Base-by-base conservation (phyloP, 2,329 filamentous ascomycete genomes). In the Huntiella decipiens region DNA sequence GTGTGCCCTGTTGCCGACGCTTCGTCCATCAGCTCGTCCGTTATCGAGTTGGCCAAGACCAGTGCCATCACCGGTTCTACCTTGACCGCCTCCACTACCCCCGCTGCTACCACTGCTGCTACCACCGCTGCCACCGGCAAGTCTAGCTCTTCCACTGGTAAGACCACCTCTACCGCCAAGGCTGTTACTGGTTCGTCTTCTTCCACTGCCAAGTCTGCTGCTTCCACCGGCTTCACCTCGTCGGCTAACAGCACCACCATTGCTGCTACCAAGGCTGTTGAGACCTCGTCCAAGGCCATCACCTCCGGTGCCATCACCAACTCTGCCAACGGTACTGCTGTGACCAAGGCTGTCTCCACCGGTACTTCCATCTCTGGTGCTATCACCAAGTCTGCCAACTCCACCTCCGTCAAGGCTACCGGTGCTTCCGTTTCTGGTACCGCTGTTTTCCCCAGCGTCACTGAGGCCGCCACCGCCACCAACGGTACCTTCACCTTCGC, bases 1-100 rank as follows among this genome's bases (percentile, higher is more conserved):
- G 58, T 69, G 52, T 69, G 67, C 61, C 66, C 67, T 51, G 60
- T 68, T 49, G 52, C 59, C 32, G 63, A 64, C 41, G 63, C 43
- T 22, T 12, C 12, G 15, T 13, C 13, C 50, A 62, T 66, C 58
- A 62, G 63, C 19, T 60, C 62, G 31, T 58, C 62, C 32, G 47
- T 66, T 51, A 54, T 66, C 37, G 53, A 54, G 7, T 48, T 58
- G 49, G 58, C 61, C 48, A 54, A 58, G 44, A 56, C 61, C 48
- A 61, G 58, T 51, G 54, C 56, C 41, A 57, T 62, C 51, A 57
- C 56, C 50, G 65, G 63, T 53, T 56, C 58, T 43, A 63, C 62
- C 46, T 54, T 65, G 42, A 47, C 47, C 37, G 44, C 50, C 17
- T 13, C 54, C 55, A 60, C 53, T 65, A 42, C 28, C n/a, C 22